phyloP scores from a whole-genome alignment of 148 eudicot genomes.

The Talinum fruticosum region DNA sequence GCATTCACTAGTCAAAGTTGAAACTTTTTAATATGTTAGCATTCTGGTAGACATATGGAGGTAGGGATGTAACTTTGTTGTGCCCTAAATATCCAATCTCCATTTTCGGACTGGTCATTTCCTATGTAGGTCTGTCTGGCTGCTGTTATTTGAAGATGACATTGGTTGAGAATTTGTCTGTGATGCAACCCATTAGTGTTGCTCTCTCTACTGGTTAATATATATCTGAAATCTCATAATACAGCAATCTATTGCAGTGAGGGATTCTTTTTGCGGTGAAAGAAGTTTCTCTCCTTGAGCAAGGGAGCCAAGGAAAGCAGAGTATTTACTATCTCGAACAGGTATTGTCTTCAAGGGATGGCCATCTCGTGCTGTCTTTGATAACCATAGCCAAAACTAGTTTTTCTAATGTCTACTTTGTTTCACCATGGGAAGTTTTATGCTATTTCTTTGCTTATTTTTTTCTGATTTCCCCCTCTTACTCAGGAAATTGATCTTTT shows the following conservation, averaged over 20 bases:
- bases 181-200: neutral
- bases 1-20: neutral
- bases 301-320: conserved; percentile 66
- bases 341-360: conserved; percentile 31
- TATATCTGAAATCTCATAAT: conserved; percentile 8
- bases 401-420: neutral
- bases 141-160: conserved; percentile 1
- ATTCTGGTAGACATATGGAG: neutral
- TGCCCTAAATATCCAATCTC: neutral
- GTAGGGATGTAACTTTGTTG: neutral
- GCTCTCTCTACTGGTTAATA: neutral
- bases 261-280: conserved; percentile 80
- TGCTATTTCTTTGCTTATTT: neutral
- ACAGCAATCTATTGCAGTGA: conserved; percentile 40
- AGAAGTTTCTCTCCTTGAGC: conserved; percentile 89
- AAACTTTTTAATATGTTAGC: neutral
- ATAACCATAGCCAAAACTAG: neutral
- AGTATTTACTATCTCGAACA: conserved; percentile 70
- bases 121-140: neutral
- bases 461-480: neutral
- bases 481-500: conserved; percentile 72
- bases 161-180: neutral
- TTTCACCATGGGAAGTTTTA: neutral
- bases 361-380: conserved; percentile 3
- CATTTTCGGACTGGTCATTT: neutral